Evolutionary conservation across 2,329 filamentous ascomycete genomes (phyloP).

Genomic region (Aspergillus ustus): DNA sequence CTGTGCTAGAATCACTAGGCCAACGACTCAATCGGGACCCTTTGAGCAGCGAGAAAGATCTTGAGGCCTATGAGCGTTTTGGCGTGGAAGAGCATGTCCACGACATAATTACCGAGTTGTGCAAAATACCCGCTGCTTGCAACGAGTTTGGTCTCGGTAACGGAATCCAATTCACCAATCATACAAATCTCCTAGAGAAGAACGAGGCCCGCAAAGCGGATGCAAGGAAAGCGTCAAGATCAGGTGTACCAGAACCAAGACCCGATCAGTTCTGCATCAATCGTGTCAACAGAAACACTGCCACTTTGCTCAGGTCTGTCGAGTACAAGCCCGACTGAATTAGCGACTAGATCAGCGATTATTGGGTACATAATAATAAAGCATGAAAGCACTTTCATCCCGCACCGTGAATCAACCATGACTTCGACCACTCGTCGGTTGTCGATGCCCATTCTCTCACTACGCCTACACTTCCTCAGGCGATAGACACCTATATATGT

Average conservation of each 20-base stretch:
- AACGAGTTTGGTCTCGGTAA: slow-evolving; percentile 27
- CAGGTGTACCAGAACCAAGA: slow-evolving; percentile 5
- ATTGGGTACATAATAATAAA: too few species aligned
- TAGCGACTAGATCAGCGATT: too few species aligned
- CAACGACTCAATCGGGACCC: too few species aligned
- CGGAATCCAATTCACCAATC: slow-evolving; percentile 28
- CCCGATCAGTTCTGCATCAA: slow-evolving; percentile 32
- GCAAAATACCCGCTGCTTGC: slow-evolving; percentile 25
- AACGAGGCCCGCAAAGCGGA: slow-evolving; percentile 15
- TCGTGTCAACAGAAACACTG: slow-evolving; percentile 14
- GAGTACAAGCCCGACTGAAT: slow-evolving; percentile 25
- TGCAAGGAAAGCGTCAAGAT: slow-evolving; percentile 2
- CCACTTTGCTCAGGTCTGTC: slow-evolving; percentile 19
- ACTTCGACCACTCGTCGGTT: too few species aligned
- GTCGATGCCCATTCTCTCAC: too few species aligned
- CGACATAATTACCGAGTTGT: slow-evolving; percentile 30
- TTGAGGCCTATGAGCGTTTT: slow-evolving; percentile 24
- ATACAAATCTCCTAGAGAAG: slow-evolving; percentile 25
- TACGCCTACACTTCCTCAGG: too few species aligned
- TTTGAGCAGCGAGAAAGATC: too few species aligned
- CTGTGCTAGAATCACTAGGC: too few species aligned
- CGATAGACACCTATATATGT: too few species aligned
- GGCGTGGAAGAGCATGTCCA: slow-evolving; percentile 30
- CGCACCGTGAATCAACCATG: too few species aligned
- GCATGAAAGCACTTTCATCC: too few species aligned